These are phyloP conservation scores for Galerina marginata DNA, from an alignment of 768 basidiomycete genomes.

Conservation along the genomic window DNA sequence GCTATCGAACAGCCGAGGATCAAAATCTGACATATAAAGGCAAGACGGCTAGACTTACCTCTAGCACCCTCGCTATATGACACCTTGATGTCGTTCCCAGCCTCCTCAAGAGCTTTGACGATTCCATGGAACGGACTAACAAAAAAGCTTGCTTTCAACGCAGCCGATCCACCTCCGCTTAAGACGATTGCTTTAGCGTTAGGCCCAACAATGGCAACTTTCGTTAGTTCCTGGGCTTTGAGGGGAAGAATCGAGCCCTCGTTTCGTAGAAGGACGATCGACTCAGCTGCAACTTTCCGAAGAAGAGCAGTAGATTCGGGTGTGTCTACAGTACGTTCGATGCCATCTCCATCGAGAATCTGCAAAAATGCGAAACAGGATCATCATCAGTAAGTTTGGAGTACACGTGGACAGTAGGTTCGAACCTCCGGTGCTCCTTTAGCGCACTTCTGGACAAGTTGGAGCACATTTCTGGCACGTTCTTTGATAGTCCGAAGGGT, in stretches of 20 bases:
- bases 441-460: constrained; percentile 74
- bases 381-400: not conserved
- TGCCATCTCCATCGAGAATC: constrained; percentile 74
- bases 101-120: constrained; percentile 53
- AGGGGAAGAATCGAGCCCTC: constrained; percentile 60
- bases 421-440: constrained; percentile 66
- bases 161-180: constrained; percentile 76
- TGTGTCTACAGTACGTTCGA: constrained; percentile 66
- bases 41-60: constrained; percentile 43
- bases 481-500: constrained; percentile 67
- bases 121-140: constrained; percentile 81
- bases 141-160: constrained; percentile 77
- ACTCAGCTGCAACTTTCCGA: constrained; percentile 68
- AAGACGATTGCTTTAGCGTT: constrained; percentile 68
- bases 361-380: constrained; percentile 24
- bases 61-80: constrained; percentile 73
- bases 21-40: not conserved
- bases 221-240: constrained; percentile 54
- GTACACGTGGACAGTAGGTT: not conserved
- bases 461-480: constrained; percentile 68
- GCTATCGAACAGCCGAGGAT: constrained; percentile 41
- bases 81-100: constrained; percentile 56
- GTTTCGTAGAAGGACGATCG: constrained; percentile 82
- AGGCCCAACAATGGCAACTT: constrained; percentile 76
- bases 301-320: constrained; percentile 67